Conservation (phyloP, 257 asterid genomes). For the Anisodus acutangulus region DNA sequence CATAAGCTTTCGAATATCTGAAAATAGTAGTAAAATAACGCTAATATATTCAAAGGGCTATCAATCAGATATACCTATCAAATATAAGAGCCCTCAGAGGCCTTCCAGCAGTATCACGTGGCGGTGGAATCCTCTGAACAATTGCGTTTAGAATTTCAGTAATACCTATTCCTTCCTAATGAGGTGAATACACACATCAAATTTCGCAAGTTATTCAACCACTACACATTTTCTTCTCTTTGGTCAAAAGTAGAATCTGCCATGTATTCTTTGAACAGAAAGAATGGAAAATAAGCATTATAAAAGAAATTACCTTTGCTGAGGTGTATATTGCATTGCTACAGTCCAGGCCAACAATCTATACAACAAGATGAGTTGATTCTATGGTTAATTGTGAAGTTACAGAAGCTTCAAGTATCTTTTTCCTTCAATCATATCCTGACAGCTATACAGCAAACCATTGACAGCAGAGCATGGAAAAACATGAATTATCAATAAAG, state of each 20-base stretch:
- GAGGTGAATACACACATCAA: constrained; percentile 27
- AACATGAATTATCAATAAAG: constrained; percentile 13
- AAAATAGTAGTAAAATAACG: neutral
- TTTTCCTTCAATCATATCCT: constrained; percentile 31
- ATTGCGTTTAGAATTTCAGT: constrained; percentile 75
- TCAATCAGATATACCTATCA: constrained; percentile 75
- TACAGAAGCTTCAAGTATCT: constrained; percentile 31
- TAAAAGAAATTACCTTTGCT: constrained; percentile 72
- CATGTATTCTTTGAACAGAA: constrained; percentile 1
- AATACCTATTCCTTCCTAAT: constrained; percentile 93
- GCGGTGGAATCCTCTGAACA: constrained; percentile 89
- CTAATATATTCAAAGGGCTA: neutral
- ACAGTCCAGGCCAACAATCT: constrained; percentile 96
- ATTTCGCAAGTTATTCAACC: constrained; percentile 16
- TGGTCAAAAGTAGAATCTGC: neutral
- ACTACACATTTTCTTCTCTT: constrained; percentile 24
- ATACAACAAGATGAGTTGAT: constrained; percentile 41
- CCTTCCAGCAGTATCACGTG: constrained; percentile 67
- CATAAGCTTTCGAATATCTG: neutral
- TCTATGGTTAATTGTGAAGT: constrained; percentile 29
- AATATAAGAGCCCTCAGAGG: constrained; percentile 98
- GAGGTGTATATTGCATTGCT: constrained; percentile 89
- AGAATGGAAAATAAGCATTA: constrained; percentile 15
- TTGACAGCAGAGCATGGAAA: constrained; percentile 23
- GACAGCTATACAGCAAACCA: constrained; percentile 32